Conservation (phyloP, 106 monocot genomes). For the Dioscorea zingiberensis region DNA sequence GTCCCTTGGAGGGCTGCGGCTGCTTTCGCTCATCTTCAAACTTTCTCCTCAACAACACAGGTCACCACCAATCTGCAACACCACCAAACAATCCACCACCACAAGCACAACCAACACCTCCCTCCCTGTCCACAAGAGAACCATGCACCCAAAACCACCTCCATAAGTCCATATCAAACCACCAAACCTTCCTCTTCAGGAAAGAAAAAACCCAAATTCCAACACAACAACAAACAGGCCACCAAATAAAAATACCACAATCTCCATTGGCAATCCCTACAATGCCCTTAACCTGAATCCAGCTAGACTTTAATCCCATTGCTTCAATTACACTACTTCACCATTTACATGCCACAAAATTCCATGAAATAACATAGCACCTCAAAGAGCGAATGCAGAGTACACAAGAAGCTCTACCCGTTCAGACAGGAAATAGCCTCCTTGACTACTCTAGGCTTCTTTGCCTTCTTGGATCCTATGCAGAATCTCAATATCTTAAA, state of each 20-base stretch:
- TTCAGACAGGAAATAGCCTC: no score
- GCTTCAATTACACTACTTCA: conserved; percentile 6
- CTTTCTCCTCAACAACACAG: conserved; percentile 21
- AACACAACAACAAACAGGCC: conserved; percentile 13
- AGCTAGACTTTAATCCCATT: conserved; percentile 12
- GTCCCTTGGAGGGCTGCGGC: conserved; percentile 68
- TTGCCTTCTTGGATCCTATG: no score
- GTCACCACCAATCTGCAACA: conserved; percentile 13
- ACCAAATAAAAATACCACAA: conserved; percentile 18
- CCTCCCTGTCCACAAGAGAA: conserved; percentile 64
- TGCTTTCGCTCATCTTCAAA: conserved; percentile 56
- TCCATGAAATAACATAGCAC: no score
- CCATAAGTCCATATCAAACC: conserved; percentile 46
- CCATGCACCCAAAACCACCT: conserved; percentile 37
- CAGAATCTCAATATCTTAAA: no score
- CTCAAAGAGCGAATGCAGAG: no score
- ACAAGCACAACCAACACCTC: conserved; percentile 25
- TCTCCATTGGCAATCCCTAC: conserved; percentile 18
- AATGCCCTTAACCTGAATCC: conserved; percentile 7
- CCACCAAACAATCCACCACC: conserved; percentile 24
- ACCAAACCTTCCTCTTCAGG: conserved; percentile 24
- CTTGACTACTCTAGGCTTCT: no score
- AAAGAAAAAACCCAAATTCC: conserved; percentile 19
- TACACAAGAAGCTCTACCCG: no score
- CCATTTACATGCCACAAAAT: no score